Conservation (phyloP, 2,329 filamentous ascomycete species). For the Periconia sp. region DNA sequence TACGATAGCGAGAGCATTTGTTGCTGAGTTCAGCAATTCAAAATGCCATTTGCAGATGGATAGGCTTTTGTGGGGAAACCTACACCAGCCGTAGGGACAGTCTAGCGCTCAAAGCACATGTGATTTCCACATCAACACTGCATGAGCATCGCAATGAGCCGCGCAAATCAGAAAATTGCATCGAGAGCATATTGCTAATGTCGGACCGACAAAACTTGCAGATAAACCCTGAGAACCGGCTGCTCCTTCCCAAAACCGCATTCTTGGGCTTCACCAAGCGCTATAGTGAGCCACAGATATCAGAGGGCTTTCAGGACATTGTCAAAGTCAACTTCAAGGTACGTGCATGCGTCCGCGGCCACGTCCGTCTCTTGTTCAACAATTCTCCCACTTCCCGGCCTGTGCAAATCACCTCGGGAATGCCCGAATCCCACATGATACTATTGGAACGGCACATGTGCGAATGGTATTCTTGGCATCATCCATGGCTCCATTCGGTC, state of each 20-base stretch:
- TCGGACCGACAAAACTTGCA: slow-evolving; percentile 26
- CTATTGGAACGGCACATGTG: no score
- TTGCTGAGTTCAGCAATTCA: background rate
- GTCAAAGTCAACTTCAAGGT: slow-evolving; percentile 72
- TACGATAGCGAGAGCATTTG: slow-evolving; percentile 3
- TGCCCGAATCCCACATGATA: no score
- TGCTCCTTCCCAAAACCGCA: slow-evolving; percentile 73
- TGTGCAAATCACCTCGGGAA: no score
- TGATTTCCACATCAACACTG: background rate
- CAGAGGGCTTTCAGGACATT: slow-evolving; percentile 85
- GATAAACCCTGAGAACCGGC: slow-evolving; percentile 81
- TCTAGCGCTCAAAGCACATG: background rate
- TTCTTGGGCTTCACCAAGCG: slow-evolving; percentile 75
- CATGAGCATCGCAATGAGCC: background rate
- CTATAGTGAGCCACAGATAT: slow-evolving; percentile 69
- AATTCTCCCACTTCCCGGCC: no score
- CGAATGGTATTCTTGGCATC: no score
- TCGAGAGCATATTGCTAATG: background rate
- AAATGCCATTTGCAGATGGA: background rate
- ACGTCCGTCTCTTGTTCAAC: no score
- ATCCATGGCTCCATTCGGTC: no score
- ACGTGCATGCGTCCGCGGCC: slow-evolving; percentile 18
- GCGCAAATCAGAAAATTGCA: background rate
- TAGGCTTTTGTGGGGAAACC: background rate
- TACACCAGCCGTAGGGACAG: background rate